Conservation (phyloP, 495 filamentous ascomycete genomes). For the Penicillium flavigenum region DNA sequence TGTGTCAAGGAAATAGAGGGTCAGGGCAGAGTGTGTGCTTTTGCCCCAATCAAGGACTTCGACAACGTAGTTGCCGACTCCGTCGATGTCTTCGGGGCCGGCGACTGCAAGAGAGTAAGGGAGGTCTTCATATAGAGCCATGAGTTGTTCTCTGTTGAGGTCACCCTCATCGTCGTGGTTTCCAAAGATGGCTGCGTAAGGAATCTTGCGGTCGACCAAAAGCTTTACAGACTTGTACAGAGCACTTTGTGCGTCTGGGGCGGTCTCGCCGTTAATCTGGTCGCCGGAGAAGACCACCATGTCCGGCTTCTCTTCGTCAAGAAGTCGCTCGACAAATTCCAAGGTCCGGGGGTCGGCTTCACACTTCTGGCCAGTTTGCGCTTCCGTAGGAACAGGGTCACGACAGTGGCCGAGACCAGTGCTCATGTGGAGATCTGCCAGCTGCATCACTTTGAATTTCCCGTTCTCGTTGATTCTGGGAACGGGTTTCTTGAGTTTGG, state of each 20-base stretch:
- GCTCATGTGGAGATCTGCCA: conserved; percentile 86
- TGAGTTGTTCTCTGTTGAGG: conserved; percentile 69
- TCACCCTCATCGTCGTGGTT: conserved; percentile 97
- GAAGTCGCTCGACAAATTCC: conserved; percentile 76
- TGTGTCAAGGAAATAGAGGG: conserved; percentile 90
- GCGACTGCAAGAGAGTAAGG: conserved; percentile 84
- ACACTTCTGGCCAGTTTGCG: conserved; percentile 67
- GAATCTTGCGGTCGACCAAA: conserved; percentile 81
- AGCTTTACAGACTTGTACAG: conserved; percentile 91
- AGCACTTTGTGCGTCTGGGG: conserved; percentile 87
- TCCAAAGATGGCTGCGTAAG: conserved; percentile 92
- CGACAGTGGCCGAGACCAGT: conserved; percentile 84
- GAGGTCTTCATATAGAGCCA: conserved; percentile 79
- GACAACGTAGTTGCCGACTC: conserved; percentile 91
- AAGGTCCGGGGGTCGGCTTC: conserved; percentile 90
- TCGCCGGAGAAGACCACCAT: conserved; percentile 89
- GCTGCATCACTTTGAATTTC: conserved; percentile 96
- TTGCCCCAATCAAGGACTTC: conserved; percentile 80
- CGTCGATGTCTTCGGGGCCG: conserved; percentile 80
- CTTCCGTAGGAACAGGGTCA: conserved; percentile 72
- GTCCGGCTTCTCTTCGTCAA: conserved; percentile 91
- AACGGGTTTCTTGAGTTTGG: conserved; percentile 59
- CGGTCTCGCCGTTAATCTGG: conserved; percentile 91
- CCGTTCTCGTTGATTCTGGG: conserved; percentile 80
- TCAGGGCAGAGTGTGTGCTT: conserved; percentile 82